Percentiles rank a stretch among this genome's conserved stretches.
phyloP scores from a whole-genome alignment of 805 yeast genomes.

The Ogataea paradorogensis region DNA sequence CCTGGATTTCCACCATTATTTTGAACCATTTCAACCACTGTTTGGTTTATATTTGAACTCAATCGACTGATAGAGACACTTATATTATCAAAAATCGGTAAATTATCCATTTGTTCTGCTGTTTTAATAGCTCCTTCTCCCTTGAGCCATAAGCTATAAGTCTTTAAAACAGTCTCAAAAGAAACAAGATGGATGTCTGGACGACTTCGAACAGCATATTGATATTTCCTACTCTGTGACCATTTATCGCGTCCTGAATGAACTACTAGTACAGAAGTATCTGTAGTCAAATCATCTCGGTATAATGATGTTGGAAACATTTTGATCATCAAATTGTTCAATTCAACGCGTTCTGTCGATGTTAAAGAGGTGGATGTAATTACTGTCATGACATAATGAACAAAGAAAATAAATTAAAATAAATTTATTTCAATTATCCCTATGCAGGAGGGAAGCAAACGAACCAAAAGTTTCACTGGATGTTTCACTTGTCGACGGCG shows the following conservation, averaged over 20 bases:
- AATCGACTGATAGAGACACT: slow-evolving; percentile 39
- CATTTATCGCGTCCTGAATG: slow-evolving; percentile 25
- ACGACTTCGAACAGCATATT: slow-evolving; percentile 46
- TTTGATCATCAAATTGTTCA: slow-evolving; percentile 16
- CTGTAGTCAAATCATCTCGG: slow-evolving; percentile 28
- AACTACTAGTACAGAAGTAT: slow-evolving; percentile 25
- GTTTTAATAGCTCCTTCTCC: slow-evolving; percentile 37
- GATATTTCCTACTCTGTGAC: slow-evolving; percentile 50
- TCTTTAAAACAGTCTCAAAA: slow-evolving; percentile 42
- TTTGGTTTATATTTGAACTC: slow-evolving; percentile 17
- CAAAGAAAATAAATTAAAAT: not conserved
- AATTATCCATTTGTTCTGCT: slow-evolving; percentile 5
- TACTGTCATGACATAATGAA: slow-evolving; percentile 8
- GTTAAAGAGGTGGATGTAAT: slow-evolving; percentile 31
- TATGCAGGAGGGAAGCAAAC: slow-evolving; percentile 22
- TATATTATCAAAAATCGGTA: slow-evolving; percentile 44
- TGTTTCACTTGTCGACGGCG: slow-evolving; percentile 85
- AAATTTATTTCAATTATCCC: not conserved
- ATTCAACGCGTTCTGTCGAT: slow-evolving; percentile 15
- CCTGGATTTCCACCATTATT: slow-evolving; percentile 48
- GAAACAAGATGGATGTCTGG: slow-evolving; percentile 56
- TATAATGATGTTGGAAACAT: slow-evolving; percentile 19
- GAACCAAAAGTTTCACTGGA: slow-evolving; percentile 78
- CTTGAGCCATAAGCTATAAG: slow-evolving; percentile 53
- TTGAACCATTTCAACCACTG: slow-evolving; percentile 34